These are phyloP conservation scores for Secale cereale DNA, from an alignment of 176 grass and related monocot species.

Conservation along the genomic window DNA sequence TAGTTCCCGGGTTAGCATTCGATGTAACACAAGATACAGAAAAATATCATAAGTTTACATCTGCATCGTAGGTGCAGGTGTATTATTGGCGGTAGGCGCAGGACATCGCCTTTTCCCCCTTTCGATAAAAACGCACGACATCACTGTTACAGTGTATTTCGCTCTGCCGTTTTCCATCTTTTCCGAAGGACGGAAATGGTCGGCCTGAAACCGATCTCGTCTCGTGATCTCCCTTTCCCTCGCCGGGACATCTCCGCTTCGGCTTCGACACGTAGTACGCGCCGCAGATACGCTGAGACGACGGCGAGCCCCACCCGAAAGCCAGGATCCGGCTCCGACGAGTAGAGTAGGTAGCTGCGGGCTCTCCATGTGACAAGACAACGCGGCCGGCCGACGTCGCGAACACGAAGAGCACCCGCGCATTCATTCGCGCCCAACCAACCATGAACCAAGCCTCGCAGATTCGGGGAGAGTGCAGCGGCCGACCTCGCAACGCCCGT, in stretches of 20 bases:
- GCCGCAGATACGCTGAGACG: slow-evolving; percentile 22
- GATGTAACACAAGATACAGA: no score
- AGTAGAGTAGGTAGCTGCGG: neutral
- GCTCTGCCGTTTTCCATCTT: neutral
- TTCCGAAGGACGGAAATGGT: neutral
- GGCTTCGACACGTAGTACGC: slow-evolving; percentile 28
- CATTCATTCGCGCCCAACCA: neutral
- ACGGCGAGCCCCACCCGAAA: neutral
- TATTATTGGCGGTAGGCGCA: neutral
- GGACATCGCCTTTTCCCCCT: neutral
- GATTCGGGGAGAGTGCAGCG: neutral
- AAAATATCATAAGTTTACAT: neutral
- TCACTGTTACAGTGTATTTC: neutral
- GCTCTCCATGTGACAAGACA: slow-evolving; percentile 7
- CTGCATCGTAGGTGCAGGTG: neutral
- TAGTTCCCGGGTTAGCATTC: no score
- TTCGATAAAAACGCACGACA: neutral
- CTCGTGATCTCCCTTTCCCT: neutral
- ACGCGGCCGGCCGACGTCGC: neutral
- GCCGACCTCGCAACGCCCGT: slow-evolving; percentile 4
- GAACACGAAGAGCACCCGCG: neutral
- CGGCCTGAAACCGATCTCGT: slow-evolving; percentile 9
- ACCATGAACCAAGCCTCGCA: neutral
- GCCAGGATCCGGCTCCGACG: neutral
- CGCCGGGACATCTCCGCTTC: neutral